Conservation (phyloP, 371 early-diverging fungal species). For the Mucor indicus region DNA sequence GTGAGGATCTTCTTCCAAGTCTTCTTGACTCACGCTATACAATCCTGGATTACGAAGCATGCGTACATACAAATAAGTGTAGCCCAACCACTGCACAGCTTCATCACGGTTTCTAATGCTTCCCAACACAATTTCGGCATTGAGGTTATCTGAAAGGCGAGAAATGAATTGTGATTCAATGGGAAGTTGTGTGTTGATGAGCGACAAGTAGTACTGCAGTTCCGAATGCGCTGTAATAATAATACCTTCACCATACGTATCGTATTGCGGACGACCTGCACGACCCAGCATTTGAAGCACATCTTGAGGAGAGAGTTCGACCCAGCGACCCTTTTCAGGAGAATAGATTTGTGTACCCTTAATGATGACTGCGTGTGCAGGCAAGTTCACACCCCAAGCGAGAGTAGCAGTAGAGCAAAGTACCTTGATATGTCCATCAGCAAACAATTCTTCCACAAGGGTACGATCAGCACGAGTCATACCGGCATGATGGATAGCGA, state of each 20-base stretch:
- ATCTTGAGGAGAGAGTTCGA: conserved; percentile 93
- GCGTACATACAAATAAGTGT: conserved; percentile 96
- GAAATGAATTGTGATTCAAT: conserved; percentile 97
- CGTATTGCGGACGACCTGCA: conserved; percentile 99
- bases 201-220: conserved; percentile 91
- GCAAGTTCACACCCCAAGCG: conserved; percentile 99
- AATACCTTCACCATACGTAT: conserved; percentile 95
- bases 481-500: conserved; percentile 99
- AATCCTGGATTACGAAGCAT: conserved; percentile 88
- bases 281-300: conserved; percentile 99
- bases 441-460: conserved; percentile 94
- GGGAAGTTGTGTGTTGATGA: conserved; percentile 93
- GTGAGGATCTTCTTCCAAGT: conserved; percentile 79
- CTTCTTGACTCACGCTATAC: conserved; percentile 76
- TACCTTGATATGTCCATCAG: conserved; percentile 89
- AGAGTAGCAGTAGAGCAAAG: conserved; percentile 98
- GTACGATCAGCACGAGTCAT: conserved; percentile 94
- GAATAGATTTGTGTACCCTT: conserved; percentile 98
- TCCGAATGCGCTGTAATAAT: conserved; percentile 95
- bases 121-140: conserved; percentile 97
- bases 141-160: conserved; percentile 87
- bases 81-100: conserved; percentile 95
- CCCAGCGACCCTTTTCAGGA: conserved; percentile 93
- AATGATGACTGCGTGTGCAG: conserved; percentile 99
- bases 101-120: conserved; percentile 89